phyloP scores from a whole-genome alignment of 2,329 filamentous ascomycete genomes.

The Hymenoscyphus infarciens region DNA sequence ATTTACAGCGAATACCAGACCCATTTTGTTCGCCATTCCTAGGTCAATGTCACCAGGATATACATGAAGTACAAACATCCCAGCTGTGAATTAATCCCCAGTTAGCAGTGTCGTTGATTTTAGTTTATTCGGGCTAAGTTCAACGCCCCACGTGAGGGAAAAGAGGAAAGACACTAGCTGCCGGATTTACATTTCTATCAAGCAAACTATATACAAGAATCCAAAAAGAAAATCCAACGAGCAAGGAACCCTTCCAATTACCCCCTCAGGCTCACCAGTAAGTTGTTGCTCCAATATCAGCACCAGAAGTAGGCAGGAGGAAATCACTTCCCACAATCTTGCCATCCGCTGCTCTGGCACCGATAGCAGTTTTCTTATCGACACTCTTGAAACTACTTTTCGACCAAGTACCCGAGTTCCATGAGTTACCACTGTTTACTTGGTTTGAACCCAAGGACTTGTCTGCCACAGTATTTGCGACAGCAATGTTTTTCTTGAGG shows the following conservation, averaged over 20 bases:
- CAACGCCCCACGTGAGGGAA: too few relatives aligned
- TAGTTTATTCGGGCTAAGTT: too few relatives aligned
- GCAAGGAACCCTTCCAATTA: not conserved
- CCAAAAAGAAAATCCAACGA: not conserved
- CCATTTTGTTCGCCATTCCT: too few relatives aligned
- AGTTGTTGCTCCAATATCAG: constrained; percentile 41
- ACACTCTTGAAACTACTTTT: constrained; percentile 41
- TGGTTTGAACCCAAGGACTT: constrained; percentile 28
- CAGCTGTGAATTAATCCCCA: too few relatives aligned
- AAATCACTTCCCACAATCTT: constrained; percentile 42
- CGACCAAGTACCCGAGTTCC: constrained; percentile 40
- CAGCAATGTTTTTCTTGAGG: constrained; percentile 41
- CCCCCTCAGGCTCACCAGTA: constrained; percentile 15
- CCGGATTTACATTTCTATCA: not conserved
- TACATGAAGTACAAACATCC: too few relatives aligned
- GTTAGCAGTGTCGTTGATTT: too few relatives aligned
- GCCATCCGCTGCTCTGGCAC: constrained; percentile 38
- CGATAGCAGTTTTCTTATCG: constrained; percentile 37
- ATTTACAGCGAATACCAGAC: too few relatives aligned
- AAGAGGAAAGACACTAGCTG: too few relatives aligned
- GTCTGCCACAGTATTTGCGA: constrained; percentile 34
- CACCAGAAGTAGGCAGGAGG: constrained; percentile 39
- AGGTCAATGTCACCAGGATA: too few relatives aligned
- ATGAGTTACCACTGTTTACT: constrained; percentile 40
- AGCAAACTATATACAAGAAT: not conserved